phyloP scores from a whole-genome alignment of 306 rosid species.

The Vigna hirtella region DNA sequence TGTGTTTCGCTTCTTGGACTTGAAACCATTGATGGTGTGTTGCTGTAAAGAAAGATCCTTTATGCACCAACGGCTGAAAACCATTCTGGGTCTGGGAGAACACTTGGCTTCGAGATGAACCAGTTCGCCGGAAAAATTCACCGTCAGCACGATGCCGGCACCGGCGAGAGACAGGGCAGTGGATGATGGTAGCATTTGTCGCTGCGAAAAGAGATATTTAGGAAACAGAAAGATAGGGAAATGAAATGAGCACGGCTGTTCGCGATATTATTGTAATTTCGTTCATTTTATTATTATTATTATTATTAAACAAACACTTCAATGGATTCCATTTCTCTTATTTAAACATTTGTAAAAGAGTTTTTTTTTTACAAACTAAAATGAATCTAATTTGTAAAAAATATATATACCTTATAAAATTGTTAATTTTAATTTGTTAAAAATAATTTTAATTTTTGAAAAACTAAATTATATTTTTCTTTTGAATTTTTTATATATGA shows the following conservation, averaged over 20 bases:
- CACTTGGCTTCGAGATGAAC: constrained; percentile 43
- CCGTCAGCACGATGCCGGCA: constrained; percentile 46
- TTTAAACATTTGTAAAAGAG: no score
- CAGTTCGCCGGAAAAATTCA: constrained; percentile 43
- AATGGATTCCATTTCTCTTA: no score
- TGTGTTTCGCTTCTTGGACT: constrained; percentile 43
- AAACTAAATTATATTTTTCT: no score
- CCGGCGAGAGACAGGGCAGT: constrained; percentile 55
- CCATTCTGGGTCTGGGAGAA: constrained; percentile 42
- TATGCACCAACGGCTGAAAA: constrained; percentile 39
- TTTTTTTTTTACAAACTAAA: no score
- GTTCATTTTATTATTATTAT: no score
- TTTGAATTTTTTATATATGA: no score
- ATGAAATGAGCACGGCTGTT: constrained; percentile 7
- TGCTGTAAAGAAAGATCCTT: constrained; percentile 40
- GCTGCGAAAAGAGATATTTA: constrained; percentile 46
- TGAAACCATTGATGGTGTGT: constrained; percentile 42
- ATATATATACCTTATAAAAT: no score
- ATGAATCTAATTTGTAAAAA: no score
- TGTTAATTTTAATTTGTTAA: no score
- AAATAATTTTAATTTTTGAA: no score
- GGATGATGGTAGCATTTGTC: constrained; percentile 64
- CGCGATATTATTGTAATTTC: background rate
- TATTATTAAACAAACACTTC: no score
- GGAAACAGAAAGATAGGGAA: constrained; percentile 39